Evolutionary conservation across 78 protist genomes (phyloP).

Genomic region (Dictyostelium purpureum): DNA sequence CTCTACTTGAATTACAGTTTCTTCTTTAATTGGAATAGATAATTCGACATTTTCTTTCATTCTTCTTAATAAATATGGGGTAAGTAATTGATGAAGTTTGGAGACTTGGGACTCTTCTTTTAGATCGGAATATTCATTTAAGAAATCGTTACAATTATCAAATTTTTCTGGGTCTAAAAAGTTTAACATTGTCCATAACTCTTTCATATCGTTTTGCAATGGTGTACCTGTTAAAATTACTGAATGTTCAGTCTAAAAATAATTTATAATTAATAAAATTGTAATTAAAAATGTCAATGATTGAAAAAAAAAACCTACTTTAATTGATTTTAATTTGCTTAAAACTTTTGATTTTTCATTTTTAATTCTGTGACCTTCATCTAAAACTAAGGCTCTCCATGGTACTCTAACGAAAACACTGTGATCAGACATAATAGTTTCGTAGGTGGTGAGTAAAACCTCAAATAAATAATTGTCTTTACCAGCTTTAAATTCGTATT

Average conservation of each 20-base stretch:
- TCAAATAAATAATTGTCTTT: constrained; percentile 75
- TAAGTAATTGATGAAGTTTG: constrained; percentile 83
- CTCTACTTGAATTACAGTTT: constrained; percentile 90
- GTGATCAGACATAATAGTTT: constrained; percentile 84
- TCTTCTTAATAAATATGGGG: constrained; percentile 94
- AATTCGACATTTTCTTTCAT: constrained; percentile 94
- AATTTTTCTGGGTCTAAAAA: constrained; percentile 87
- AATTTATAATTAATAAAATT: not conserved
- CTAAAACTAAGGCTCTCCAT: constrained; percentile 91
- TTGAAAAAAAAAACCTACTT: not conserved
- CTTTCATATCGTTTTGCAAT: constrained; percentile 92
- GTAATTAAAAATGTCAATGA: not conserved
- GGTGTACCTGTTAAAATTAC: constrained; percentile 97
- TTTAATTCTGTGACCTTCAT: constrained; percentile 95
- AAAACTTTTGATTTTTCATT: constrained; percentile 84
- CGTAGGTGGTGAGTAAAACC: constrained; percentile 94
- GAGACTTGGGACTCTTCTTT: constrained; percentile 68
- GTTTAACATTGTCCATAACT: constrained; percentile 95
- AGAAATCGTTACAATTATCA: constrained; percentile 76
- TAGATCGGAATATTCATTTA: constrained; percentile 71
- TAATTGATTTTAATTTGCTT: constrained; percentile 33
- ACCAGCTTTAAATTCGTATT: constrained; percentile 72
- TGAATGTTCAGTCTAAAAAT: constrained; percentile 49
- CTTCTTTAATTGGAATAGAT: constrained; percentile 87
- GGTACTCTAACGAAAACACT: constrained; percentile 46